These are phyloP conservation scores for Colletotrichum scovillei DNA, from an alignment of 2,329 filamentous ascomycete genomes.

Conservation along the genomic window DNA sequence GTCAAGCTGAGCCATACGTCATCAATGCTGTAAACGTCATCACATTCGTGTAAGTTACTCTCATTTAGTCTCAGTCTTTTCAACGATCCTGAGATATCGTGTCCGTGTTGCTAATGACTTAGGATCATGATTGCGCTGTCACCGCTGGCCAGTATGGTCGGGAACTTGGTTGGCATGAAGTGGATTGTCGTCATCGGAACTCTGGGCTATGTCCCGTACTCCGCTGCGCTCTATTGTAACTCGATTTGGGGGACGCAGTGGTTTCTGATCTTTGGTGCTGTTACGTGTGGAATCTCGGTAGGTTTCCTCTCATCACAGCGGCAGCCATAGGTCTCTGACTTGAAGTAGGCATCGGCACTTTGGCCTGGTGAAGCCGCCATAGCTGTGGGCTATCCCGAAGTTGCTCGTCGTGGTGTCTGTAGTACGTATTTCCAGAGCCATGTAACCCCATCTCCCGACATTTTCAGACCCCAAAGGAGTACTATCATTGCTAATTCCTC, in stretches of 20 bases:
- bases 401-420: constrained; percentile 55
- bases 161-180: constrained; percentile 23
- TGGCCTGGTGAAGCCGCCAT: constrained; percentile 51
- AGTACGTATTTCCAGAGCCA: constrained; percentile 34
- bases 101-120: not conserved
- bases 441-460: not conserved
- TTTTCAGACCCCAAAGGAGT: not conserved
- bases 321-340: not conserved
- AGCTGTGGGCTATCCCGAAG: constrained; percentile 44
- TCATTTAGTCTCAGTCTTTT: too few species aligned
- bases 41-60: constrained; percentile 15
- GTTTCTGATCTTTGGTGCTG: constrained; percentile 22
- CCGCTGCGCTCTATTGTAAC: constrained; percentile 26
- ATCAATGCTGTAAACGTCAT: constrained; percentile 22
- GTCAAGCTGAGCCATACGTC: constrained; percentile 25
- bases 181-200: constrained; percentile 26
- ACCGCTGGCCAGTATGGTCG: constrained; percentile 16
- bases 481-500: not conserved
- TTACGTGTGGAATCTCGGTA: constrained; percentile 22
- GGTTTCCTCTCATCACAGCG: not conserved
- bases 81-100: not conserved
- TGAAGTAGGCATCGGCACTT: constrained; percentile 44
- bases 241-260: constrained; percentile 27
- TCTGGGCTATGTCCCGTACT: constrained; percentile 21
- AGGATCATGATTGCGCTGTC: constrained; percentile 25